Percentiles rank a stretch among this genome's conserved stretches.
Conservation (phyloP, 805 yeast genomes). For the Komagataella mondaviorum region DNA sequence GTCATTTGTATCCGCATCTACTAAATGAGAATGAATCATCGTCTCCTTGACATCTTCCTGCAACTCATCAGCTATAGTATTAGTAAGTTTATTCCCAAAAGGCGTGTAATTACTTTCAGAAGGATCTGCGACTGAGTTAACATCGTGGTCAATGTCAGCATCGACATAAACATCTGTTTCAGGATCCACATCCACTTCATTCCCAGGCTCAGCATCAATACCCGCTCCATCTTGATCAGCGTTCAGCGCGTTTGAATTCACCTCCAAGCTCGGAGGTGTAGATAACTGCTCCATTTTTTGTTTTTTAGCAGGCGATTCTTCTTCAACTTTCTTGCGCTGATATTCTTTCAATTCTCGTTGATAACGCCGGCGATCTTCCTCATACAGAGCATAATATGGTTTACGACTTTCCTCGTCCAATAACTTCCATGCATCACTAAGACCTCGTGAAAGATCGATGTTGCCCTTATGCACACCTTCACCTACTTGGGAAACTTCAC, state of each 20-base stretch:
- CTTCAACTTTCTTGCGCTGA: constrained; percentile 7
- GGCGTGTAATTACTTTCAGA: not conserved
- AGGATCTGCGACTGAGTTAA: not conserved
- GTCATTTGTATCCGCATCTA: not conserved
- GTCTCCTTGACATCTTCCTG: not conserved
- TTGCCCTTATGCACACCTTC: constrained; percentile 25
- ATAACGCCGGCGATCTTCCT: constrained; percentile 67
- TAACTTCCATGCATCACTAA: constrained; percentile 80
- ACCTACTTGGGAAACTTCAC: constrained; percentile 33
- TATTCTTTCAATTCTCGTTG: constrained; percentile 51
- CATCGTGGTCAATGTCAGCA: constrained; percentile 1
- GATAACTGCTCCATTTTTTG: not conserved
- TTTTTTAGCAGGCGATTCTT: not conserved
- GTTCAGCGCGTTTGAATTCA: not conserved
- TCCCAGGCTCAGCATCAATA: not conserved
- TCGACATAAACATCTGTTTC: constrained; percentile 2
- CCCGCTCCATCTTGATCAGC: not conserved
- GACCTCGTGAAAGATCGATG: constrained; percentile 58
- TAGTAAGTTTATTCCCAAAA: not conserved
- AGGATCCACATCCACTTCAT: not conserved
- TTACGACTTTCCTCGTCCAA: constrained; percentile 55
- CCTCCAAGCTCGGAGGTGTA: not conserved
- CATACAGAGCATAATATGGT: constrained; percentile 64
- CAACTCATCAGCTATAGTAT: not conserved
- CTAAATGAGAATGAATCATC: not conserved